Base-by-base conservation (phyloP, 2,329 filamentous ascomycete genomes). In the Ascosphaera apis region DNA sequence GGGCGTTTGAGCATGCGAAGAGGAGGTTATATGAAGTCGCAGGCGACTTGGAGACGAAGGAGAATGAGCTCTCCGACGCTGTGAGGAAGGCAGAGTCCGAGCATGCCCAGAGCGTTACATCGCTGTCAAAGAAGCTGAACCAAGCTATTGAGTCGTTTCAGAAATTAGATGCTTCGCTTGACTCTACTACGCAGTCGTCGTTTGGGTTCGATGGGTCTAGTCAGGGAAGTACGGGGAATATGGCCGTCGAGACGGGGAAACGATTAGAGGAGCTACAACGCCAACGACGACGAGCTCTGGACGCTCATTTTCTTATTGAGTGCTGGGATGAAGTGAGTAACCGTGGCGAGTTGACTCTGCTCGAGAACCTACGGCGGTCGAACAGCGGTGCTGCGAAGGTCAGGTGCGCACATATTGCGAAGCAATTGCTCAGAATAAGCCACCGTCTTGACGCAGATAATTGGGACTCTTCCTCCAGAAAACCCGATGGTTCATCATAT, bases 251-350 rank as follows among this genome's bases (percentile, higher is more conserved):
- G 53, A 95, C 93, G 36, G 88, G 88, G 45, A 83, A 91, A 58
- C 75, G 76, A 48, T 63, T 98, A 8, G 88, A 98, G 58, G 86
- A 95, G 53, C 65, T 98, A 40, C 88, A 98, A 55, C 72, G 82
- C 48, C 91, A 98, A 58, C 66, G 84, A 45, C 76, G 82, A 50
- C 67, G 86, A 40, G 88, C 88, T 21, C 67, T 88, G 52, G 88
- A 98, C 60, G 84, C 88, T 41, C 86, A 80, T 51, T 95, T 95
- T 52, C 58, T 98, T 40, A 83, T 98, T 43, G 79, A 91, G 52
- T 98, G 88, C 60, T 98, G 88, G 86, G 72, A 82, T 30, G 86
- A 95, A 49, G 82, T 98, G 46, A 84, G 76, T 55, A 84, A 92
- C 48, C 76, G 76, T 6, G 88, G 88, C 3, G 74, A 88, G 45